Base-by-base conservation (phyloP, 2,329 filamentous ascomycete species). In the Ascochyta koolunga region DNA sequence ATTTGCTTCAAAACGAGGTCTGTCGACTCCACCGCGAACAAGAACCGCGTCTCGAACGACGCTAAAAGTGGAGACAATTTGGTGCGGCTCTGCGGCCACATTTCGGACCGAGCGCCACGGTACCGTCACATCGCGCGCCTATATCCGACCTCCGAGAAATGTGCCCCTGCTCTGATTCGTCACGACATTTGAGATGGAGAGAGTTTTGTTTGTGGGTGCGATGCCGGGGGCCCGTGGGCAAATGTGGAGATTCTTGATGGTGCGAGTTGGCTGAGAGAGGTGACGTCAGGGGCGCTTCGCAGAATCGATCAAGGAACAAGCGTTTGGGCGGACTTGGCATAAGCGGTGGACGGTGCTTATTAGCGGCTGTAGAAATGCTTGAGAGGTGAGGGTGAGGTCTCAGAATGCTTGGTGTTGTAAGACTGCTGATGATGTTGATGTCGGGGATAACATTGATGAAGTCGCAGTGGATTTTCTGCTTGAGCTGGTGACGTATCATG, bases 201-300 rank as follows among this genome's bases (percentile, higher is more conserved):
- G 39, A 38, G 33, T 21, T 18, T 27, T 39, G 38, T 21, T 31
- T 54, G 50, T 33, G 44, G 44, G 44, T 54, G 44, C 49, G 29
- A 54, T 49, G 39, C 31, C 29, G 51, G 51, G 50, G 51, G 35
- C 51, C 50, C 45, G 45, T 50, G 44, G 38, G 50, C 50, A 48
- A 11, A 24, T 18, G 37, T 29, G 24, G 24, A 11, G 16, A 19
- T 27, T 38, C 11, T 19, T 37, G 27, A 8, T 18, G 9, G 21
- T 42, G 45, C 27, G 38, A 21, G 46, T 21, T 36, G 36, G 21
- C 16, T 25, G 5, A 11, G n/a, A 25, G 29, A 25, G 25, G 25
- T 54, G 51, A 54, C 51, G 51, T 54, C 40, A 44, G 37, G 37
- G 45, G 46, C 45, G 51, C 11, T 4, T 21, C 7, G 36, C n/a